Evolutionary conservation across 2,329 filamentous ascomycete species (phyloP).

Genomic region (Thielaviopsis ethacetica): DNA sequence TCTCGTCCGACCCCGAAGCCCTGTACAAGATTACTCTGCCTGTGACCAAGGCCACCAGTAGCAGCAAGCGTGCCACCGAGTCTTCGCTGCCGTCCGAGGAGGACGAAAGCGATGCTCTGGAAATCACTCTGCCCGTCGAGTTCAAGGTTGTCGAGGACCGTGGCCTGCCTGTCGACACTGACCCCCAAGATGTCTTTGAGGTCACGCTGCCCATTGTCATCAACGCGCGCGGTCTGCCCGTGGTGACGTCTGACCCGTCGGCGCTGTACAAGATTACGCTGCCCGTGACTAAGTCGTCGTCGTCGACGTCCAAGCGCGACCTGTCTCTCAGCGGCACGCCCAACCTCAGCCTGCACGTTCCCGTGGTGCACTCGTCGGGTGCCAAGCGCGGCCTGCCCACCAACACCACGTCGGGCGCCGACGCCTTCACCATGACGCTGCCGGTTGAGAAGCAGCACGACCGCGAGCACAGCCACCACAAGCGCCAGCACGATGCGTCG

Average conservation of each 20-base stretch:
- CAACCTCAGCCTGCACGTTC: slow-evolving; percentile 4
- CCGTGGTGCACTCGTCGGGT: not conserved
- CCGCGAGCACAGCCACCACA: too few species aligned
- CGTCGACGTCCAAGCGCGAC: slow-evolving; percentile 2
- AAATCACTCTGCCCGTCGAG: slow-evolving; percentile 3
- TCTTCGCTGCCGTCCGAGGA: not conserved
- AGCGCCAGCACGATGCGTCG: slow-evolving; percentile 3
- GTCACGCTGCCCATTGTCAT: slow-evolving; percentile 11
- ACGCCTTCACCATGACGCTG: slow-evolving; percentile 8
- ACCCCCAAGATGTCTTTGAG: slow-evolving; percentile 1
- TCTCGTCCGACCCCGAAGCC: slow-evolving; percentile 6
- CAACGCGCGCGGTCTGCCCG: slow-evolving; percentile 7
- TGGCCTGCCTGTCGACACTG: slow-evolving; percentile 2
- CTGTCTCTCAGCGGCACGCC: slow-evolving; percentile 3
- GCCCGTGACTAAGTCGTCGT: slow-evolving; percentile 1
- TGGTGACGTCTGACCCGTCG: slow-evolving; percentile 7
- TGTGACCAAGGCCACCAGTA: not conserved
- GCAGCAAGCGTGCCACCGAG: not conserved
- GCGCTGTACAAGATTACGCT: slow-evolving; percentile 9
- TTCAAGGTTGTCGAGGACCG: slow-evolving; percentile 3
- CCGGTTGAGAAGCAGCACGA: not conserved
- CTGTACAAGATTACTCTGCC: slow-evolving; percentile 9
- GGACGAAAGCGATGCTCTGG: not conserved
- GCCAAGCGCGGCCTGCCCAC: slow-evolving; percentile 3
- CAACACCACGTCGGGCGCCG: slow-evolving; percentile 1